Conservation (phyloP, 2,329 filamentous ascomycete species). For the Pleurostoma richardsiae region DNA sequence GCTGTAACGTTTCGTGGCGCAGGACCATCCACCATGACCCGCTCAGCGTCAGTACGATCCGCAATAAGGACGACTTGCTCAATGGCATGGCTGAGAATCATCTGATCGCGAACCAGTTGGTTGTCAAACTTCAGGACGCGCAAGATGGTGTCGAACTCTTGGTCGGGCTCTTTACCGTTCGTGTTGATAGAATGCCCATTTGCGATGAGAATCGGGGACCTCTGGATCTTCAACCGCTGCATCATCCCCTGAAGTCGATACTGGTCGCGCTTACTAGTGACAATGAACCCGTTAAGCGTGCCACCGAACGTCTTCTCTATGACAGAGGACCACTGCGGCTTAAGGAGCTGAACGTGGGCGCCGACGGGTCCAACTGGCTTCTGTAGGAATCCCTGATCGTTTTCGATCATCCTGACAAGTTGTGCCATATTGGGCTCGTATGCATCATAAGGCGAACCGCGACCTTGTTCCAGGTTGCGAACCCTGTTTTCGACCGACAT, state of each 20-base stretch:
- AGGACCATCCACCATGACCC: conserved; percentile 60
- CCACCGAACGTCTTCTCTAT: conserved; percentile 73
- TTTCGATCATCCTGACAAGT: conserved; percentile 63
- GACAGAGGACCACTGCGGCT: conserved; percentile 78
- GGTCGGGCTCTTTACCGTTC: conserved; percentile 67
- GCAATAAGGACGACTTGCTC: conserved; percentile 81
- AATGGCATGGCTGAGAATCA: conserved; percentile 78
- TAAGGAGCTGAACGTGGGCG: conserved; percentile 66
- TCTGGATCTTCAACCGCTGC: conserved; percentile 42
- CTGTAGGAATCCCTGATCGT: conserved; percentile 62
- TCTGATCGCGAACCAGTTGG: conserved; percentile 68
- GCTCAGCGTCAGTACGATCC: conserved; percentile 59
- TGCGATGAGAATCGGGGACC: conserved; percentile 60
- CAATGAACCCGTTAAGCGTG: conserved; percentile 71
- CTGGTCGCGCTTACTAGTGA: conserved; percentile 72
- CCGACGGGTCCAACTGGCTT: conserved; percentile 84
- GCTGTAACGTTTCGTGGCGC: conserved; percentile 66
- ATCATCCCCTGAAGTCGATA: conserved; percentile 63
- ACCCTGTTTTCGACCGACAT: conserved; percentile 45
- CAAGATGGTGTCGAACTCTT: conserved; percentile 69
- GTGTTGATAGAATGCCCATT: conserved; percentile 51
- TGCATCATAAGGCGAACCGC: conserved; percentile 55
- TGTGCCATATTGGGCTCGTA: conserved; percentile 59
- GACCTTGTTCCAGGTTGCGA: conserved; percentile 46
- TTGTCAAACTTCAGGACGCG: conserved; percentile 79